These are phyloP conservation scores for Pistacia atlantica DNA, from an alignment of 345 rosid genomes.

Conservation along the genomic window DNA sequence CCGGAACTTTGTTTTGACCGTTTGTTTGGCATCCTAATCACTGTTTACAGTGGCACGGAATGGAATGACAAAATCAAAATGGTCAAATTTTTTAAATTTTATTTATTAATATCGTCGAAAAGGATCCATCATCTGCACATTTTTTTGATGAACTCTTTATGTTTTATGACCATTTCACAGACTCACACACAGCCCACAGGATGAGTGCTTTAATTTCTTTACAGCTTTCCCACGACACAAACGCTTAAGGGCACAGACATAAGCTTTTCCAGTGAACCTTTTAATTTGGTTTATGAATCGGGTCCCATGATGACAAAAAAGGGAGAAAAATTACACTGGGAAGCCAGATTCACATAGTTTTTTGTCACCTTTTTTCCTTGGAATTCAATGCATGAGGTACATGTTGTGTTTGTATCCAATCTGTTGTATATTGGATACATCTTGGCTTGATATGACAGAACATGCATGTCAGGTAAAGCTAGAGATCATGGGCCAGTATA, in stretches of 20 bases:
- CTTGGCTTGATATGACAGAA: not conserved
- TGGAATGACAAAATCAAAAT: not conserved
- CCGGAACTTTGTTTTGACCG: constrained; percentile 27
- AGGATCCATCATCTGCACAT: not conserved
- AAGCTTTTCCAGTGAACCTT: too few relatives aligned
- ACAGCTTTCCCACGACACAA: not conserved
- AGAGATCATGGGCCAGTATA: not conserved
- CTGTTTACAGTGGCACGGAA: not conserved
- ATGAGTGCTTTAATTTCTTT: too few relatives aligned
- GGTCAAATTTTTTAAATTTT: not conserved
- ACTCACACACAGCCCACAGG: too few relatives aligned
- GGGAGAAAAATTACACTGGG: too few relatives aligned
- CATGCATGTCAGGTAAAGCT: not conserved
- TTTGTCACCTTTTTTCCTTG: not conserved
- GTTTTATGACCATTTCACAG: too few relatives aligned
- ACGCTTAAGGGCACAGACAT: not conserved
- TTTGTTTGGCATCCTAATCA: not conserved
- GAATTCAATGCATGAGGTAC: not conserved
- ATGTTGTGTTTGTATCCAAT: not conserved
- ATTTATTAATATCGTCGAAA: not conserved
- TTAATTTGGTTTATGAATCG: too few relatives aligned
- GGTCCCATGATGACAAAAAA: too few relatives aligned
- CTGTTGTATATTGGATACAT: not conserved
- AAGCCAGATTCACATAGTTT: not conserved
- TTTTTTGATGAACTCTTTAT: too few relatives aligned